These are phyloP conservation scores for Lentinula raphanica DNA, from an alignment of 768 basidiomycete species.

Conservation along the genomic window DNA sequence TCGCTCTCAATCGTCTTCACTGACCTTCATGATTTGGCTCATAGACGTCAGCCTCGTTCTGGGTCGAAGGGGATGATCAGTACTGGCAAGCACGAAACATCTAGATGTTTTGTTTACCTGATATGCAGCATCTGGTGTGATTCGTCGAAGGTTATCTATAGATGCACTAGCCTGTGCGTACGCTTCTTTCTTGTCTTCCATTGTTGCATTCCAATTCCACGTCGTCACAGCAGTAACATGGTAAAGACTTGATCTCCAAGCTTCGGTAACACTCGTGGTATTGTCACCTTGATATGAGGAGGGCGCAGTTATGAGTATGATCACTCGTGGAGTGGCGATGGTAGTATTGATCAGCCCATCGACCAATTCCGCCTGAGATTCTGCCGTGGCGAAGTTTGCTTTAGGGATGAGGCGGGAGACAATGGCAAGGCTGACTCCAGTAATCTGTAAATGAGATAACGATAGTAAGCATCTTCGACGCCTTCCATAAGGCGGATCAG, in stretches of 20 bases:
- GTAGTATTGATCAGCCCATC: slow-evolving; percentile 31
- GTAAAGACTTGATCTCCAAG: slow-evolving; percentile 33
- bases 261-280: slow-evolving; percentile 30
- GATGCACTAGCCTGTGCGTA: slow-evolving; percentile 31
- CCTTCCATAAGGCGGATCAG: not conserved
- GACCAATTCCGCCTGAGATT: slow-evolving; percentile 26
- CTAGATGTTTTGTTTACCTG: slow-evolving; percentile 24
- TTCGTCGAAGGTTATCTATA: slow-evolving; percentile 33
- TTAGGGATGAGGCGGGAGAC: slow-evolving; percentile 41
- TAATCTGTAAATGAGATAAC: slow-evolving; percentile 21
- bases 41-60: slow-evolving; percentile 26
- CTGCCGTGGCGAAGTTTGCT: slow-evolving; percentile 29
- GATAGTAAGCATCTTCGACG: not conserved
- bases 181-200: slow-evolving; percentile 24
- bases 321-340: slow-evolving; percentile 31
- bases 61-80: not conserved
- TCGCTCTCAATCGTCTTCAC: not conserved
- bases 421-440: slow-evolving; percentile 34
- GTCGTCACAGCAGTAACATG: slow-evolving; percentile 38
- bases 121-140: slow-evolving; percentile 43
- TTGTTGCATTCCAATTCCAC: slow-evolving; percentile 45
- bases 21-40: slow-evolving; percentile 23
- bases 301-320: slow-evolving; percentile 38
- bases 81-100: not conserved
- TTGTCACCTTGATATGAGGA: slow-evolving; percentile 27